Evolutionary conservation across 495 filamentous ascomycete genomes (phyloP).

Genomic region (Hyaloscypha hepaticicola): DNA sequence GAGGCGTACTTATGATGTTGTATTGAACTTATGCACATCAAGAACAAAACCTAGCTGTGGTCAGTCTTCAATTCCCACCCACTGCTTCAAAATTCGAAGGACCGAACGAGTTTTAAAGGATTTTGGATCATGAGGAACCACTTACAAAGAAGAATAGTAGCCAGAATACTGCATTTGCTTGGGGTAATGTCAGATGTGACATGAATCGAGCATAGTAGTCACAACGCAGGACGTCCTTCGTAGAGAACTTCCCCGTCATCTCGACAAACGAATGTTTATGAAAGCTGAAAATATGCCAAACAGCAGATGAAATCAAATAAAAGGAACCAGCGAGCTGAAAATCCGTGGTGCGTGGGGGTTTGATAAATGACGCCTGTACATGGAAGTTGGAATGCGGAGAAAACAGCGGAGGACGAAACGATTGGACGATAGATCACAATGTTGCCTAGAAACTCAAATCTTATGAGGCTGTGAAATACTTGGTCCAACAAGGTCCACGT

Average conservation of each 20-base stretch:
- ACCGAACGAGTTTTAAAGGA: too few relatives aligned
- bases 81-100: too few relatives aligned
- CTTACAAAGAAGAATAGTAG: conserved; percentile 43
- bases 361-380: neutral
- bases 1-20: conserved; percentile 15
- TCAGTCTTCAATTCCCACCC: neutral
- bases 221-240: conserved; percentile 30
- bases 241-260: conserved; percentile 27
- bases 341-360: neutral
- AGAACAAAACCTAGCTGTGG: neutral
- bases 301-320: neutral
- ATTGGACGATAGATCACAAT: neutral
- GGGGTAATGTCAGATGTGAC: conserved; percentile 35
- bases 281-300: neutral
- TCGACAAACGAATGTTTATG: neutral
- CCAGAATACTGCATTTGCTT: conserved; percentile 50
- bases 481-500: neutral
- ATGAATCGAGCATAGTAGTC: conserved; percentile 47
- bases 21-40: conserved; percentile 12
- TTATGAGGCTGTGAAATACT: neutral
- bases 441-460: neutral
- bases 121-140: conserved; percentile 13
- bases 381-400: neutral
- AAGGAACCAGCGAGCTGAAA: neutral
- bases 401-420: neutral